Conservation (phyloP, 441 rosid species). For the Breynia disticha region DNA sequence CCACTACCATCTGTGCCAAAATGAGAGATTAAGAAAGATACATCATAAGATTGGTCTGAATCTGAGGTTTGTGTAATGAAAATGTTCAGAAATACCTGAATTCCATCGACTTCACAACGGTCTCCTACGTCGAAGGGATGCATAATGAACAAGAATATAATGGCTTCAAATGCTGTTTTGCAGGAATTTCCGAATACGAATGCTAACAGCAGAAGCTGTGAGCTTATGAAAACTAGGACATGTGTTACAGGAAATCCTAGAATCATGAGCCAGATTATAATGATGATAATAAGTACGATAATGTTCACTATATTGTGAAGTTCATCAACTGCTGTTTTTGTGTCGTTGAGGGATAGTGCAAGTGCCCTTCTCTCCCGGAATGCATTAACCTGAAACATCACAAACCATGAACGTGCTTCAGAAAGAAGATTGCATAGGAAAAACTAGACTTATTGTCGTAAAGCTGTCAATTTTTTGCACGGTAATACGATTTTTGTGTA, state of each 20-base stretch:
- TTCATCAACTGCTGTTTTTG: slow-evolving; percentile 53
- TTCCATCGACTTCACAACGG: slow-evolving; percentile 59
- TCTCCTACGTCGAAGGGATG: slow-evolving; percentile 72
- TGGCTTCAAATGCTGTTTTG: slow-evolving; percentile 59
- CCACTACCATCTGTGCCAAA: slow-evolving; percentile 40
- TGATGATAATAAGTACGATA: slow-evolving; percentile 26
- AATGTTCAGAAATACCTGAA: slow-evolving; percentile 29
- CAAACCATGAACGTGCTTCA: not conserved
- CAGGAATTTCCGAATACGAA: slow-evolving; percentile 62
- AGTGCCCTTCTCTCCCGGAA: slow-evolving; percentile 49
- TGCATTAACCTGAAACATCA: slow-evolving; percentile 34
- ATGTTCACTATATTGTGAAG: slow-evolving; percentile 43
- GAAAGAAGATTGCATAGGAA: too few species aligned
- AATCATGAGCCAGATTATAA: slow-evolving; percentile 45
- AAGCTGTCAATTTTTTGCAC: too few species aligned
- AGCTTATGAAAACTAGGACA: slow-evolving; percentile 49
- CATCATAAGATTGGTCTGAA: not conserved
- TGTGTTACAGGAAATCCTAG: slow-evolving; percentile 46
- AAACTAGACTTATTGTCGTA: too few species aligned
- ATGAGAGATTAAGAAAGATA: not conserved
- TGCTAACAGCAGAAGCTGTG: slow-evolving; percentile 47
- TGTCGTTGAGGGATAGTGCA: slow-evolving; percentile 50
- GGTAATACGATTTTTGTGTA: too few species aligned
- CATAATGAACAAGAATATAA: slow-evolving; percentile 56
- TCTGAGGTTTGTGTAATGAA: not conserved